Percentiles rank a stretch among this genome's conserved stretches.
Conservation (phyloP, 306 rosid genomes). For the Sophora flavescens region DNA sequence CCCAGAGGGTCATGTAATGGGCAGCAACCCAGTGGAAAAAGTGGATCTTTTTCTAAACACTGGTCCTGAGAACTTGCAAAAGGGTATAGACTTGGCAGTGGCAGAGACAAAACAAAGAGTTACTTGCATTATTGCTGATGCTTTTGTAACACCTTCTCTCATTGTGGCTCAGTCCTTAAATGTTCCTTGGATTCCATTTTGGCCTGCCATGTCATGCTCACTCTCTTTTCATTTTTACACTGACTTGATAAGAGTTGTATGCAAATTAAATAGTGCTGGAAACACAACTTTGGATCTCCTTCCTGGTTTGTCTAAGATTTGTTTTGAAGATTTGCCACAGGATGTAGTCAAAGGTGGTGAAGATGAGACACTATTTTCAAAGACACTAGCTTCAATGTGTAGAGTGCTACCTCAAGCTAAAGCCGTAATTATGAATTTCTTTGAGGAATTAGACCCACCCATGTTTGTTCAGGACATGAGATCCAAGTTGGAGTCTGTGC, state of each 20-base stretch:
- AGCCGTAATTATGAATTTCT: conserved; percentile 38
- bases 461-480: conserved; percentile 25
- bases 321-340: conserved; percentile 36
- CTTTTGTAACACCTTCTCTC: conserved; percentile 39
- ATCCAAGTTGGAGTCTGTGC: conserved; percentile 39
- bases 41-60: conserved; percentile 42
- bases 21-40: conserved; percentile 31
- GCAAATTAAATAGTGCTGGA: not conserved
- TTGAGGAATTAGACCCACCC: conserved; percentile 18
- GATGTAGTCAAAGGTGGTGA: not conserved
- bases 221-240: conserved; percentile 44
- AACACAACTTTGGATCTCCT: conserved; percentile 40
- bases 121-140: conserved; percentile 47
- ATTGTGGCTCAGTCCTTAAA: conserved; percentile 36
- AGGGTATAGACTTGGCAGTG: conserved; percentile 36
- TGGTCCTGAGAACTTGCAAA: conserved; percentile 37
- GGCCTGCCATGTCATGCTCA: conserved; percentile 38
- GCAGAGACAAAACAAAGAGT: conserved; percentile 33
- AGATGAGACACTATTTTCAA: conserved; percentile 32
- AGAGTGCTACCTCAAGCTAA: conserved; percentile 41
- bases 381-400: conserved; percentile 12
- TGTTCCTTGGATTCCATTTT: conserved; percentile 54
- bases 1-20: conserved; percentile 33
- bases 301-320: conserved; percentile 48
- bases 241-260: conserved; percentile 21